Evolutionary conservation across 169 alveolate species (phyloP).

Genomic region (Plasmodium inui): DNA sequence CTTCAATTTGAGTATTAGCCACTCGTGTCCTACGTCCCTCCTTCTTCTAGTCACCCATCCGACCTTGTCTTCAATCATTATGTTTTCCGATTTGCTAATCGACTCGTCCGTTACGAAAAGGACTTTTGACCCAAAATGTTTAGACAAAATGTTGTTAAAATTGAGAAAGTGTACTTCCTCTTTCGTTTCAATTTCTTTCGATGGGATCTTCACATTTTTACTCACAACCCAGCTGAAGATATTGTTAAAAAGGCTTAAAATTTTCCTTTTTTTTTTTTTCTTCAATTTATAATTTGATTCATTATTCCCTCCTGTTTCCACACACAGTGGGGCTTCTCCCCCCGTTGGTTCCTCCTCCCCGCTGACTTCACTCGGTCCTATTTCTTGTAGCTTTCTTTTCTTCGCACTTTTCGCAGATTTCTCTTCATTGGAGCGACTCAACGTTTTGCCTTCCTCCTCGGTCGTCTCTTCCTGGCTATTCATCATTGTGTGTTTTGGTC

Average conservation of each 20-base stretch:
- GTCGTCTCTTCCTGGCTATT: conserved; percentile 5
- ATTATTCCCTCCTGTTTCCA: neutral
- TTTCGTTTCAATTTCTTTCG: conserved; percentile 51
- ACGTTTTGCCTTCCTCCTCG: neutral
- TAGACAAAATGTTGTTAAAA: conserved; percentile 53
- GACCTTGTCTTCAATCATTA: conserved; percentile 32
- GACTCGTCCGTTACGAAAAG: conserved; percentile 68
- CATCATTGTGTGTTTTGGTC: conserved; percentile 22
- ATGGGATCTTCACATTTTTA: conserved; percentile 42
- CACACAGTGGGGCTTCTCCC: neutral
- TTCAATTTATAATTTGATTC: conserved; percentile 2
- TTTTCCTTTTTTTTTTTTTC: conserved; percentile 31
- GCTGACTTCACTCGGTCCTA: neutral
- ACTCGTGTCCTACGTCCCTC: conserved; percentile 75
- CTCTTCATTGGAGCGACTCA: neutral
- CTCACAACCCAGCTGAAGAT: conserved; percentile 50
- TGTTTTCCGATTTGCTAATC: conserved; percentile 50
- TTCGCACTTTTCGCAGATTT: neutral
- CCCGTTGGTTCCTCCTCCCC: neutral
- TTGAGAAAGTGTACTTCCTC: conserved; percentile 47
- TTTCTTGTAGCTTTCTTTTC: conserved; percentile 31
- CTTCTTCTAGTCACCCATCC: conserved; percentile 76
- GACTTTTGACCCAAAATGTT: conserved; percentile 51
- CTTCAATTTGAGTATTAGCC: conserved; percentile 54
- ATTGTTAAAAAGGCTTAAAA: conserved; percentile 38